Conservation (phyloP, 768 basidiomycete species). For the Butyriboletus loyo region DNA sequence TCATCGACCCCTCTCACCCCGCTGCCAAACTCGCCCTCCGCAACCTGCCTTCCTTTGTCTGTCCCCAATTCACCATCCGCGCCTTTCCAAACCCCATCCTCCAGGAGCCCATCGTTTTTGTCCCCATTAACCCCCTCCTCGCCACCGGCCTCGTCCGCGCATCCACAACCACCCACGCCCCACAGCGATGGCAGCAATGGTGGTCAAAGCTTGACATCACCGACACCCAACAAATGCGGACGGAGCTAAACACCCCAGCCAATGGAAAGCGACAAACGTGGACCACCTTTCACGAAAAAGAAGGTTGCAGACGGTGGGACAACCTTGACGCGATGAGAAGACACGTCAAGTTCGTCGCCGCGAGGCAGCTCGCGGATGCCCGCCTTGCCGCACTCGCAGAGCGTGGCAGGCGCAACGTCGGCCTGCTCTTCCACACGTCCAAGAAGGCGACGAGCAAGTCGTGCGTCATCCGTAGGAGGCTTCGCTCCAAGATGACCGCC, state of each 20-base stretch:
- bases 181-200: neutral
- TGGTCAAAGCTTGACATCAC: neutral
- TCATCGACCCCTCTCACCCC: conserved; percentile 22
- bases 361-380: conserved; percentile 5
- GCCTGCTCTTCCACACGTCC: conserved; percentile 18
- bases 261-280: neutral
- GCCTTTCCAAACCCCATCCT: conserved; percentile 25
- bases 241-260: neutral
- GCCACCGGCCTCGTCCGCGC: conserved; percentile 13
- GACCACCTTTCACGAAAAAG: neutral
- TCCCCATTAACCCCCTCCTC: conserved; percentile 20
- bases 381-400: conserved; percentile 4
- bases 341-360: neutral
- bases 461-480: conserved; percentile 17
- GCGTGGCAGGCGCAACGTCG: conserved; percentile 9
- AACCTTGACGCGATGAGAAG: neutral
- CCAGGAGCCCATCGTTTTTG: conserved; percentile 5
- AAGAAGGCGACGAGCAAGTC: conserved; percentile 28
- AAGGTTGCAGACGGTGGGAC: neutral
- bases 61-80: conserved; percentile 21
- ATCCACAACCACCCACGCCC: neutral
- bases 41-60: conserved; percentile 15
- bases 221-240: neutral
- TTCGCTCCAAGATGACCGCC: conserved; percentile 20
- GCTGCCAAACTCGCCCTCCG: conserved; percentile 9